phyloP scores from a whole-genome alignment of 169 alveolate genomes.

The Miamiensis avidus region DNA sequence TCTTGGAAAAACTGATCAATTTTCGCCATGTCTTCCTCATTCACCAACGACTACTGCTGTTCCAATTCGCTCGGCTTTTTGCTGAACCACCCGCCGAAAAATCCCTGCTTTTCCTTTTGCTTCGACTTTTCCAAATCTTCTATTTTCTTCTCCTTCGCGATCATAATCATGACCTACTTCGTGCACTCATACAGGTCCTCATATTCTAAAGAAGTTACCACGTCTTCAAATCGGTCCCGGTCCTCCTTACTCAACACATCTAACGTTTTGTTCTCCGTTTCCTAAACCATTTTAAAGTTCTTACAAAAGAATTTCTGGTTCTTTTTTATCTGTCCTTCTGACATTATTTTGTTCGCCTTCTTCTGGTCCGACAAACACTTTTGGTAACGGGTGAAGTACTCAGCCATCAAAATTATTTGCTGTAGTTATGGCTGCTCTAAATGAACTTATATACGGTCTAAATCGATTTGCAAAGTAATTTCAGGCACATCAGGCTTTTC shows the following conservation, averaged over 20 bases:
- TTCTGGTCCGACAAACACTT: constrained; percentile 19
- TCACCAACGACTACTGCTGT: neutral
- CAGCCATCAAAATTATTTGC: constrained; percentile 29
- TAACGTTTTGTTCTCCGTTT: neutral
- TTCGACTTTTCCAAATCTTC: constrained; percentile 21
- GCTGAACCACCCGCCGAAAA: constrained; percentile 20
- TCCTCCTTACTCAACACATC: constrained; percentile 2
- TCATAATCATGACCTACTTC: constrained; percentile 1
- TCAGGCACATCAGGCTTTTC: constrained; percentile 19
- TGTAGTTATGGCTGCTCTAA: constrained; percentile 20
- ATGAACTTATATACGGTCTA: neutral
- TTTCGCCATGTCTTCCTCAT: constrained; percentile 13
- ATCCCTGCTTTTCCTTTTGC: constrained; percentile 14
- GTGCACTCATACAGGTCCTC: constrained; percentile 7
- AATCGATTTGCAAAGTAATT: neutral
- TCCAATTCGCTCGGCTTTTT: neutral
- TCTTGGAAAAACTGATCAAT: constrained; percentile 18
- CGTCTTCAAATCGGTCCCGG: constrained; percentile 11
- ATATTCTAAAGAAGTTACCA: constrained; percentile 9
- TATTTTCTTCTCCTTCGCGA: constrained; percentile 3
- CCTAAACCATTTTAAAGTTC: neutral
- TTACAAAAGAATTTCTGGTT: neutral
- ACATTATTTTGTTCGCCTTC: constrained; percentile 19
- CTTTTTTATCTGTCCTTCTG: constrained; percentile 23
- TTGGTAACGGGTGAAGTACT: constrained; percentile 17